Evolutionary conservation across 441 rosid species (phyloP).

Genomic region (Codiaeum variegatum): DNA sequence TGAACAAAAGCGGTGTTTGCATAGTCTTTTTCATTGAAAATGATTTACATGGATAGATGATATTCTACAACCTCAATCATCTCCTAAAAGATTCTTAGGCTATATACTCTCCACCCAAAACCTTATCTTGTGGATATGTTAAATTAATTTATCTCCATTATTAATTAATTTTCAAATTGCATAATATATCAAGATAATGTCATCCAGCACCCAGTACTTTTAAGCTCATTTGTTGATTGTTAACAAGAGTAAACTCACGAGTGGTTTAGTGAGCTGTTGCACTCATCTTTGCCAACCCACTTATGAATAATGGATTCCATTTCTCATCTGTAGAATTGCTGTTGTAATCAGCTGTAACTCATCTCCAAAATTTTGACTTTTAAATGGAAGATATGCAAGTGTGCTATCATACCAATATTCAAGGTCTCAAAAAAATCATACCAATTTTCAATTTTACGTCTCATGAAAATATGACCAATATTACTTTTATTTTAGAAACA

Average conservation of each 20-base stretch:
- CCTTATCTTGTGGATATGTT: not conserved
- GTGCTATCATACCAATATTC: not conserved
- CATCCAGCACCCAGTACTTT: not conserved
- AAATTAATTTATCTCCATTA: not conserved
- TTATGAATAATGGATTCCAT: not conserved
- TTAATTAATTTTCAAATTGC: not conserved
- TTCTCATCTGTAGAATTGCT: not conserved
- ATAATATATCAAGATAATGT: not conserved
- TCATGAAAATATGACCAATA: too few species aligned
- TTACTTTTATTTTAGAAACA: too few species aligned
- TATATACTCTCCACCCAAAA: not conserved
- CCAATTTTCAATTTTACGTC: too few species aligned
- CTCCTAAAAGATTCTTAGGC: not conserved
- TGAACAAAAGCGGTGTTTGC: too few species aligned
- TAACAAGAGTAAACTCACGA: not conserved
- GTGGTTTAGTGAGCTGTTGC: constrained; percentile 15
- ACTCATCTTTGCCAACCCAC: not conserved
- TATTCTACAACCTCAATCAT: not conserved
- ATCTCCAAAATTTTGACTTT: not conserved
- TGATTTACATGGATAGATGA: not conserved
- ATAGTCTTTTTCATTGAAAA: too few species aligned
- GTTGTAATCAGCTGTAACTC: not conserved
- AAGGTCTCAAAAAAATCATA: too few species aligned
- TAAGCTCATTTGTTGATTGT: not conserved
- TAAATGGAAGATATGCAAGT: not conserved